Base-by-base conservation (phyloP, 2,329 filamentous ascomycete genomes). In the Apiospora malaysiana region DNA sequence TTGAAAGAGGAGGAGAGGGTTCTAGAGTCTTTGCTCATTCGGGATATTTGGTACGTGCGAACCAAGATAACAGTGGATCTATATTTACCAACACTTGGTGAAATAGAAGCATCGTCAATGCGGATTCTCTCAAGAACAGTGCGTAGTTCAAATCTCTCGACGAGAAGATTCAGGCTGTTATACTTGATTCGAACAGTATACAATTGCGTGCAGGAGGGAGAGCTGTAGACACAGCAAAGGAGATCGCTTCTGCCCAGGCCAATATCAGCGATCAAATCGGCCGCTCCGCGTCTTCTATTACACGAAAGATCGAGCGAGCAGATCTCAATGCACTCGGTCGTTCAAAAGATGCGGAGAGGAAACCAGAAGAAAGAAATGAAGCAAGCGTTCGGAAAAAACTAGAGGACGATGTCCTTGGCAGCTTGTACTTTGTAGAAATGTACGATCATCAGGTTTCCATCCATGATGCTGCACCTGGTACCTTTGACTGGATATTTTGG, bases 1-100 rank as follows among this genome's bases (percentile, higher is more conserved):
- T 16, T 73, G n/a, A 71, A 70, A 40, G 43, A 71, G 32, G 63
- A 70, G 7, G 69, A 69, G 27, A 21, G 43, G 25, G 46, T 32
- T 3, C 68, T 73, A 1, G 51, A 51, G 7, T 70, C 70, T 23
- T 63, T 71, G 25, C 43, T 73, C 1, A 12, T 43, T 45, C 12
- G 12, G 10, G 49, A 51, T 27, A 51, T 51, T 7, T 51, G 49
- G 23, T 27, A 16, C 5, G 5, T 27, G 2, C 9, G 23, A 25
- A 23, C 46, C 21, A 23, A 32, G 6, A 3, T 32, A 32, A 32
- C 32, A 32, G 32, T 32, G 32, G 32, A 6, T 32, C 32, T 32
- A 32, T 32, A 32, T 6, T 4, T 32, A 32, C 32, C 6, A 4
- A 32, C 32, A 3, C 32, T 32, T 32, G 16, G 4, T 12, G n/a